Base-by-base conservation (phyloP, 1,284 basidiomycete species). In the Heterobasidion occidentale region DNA sequence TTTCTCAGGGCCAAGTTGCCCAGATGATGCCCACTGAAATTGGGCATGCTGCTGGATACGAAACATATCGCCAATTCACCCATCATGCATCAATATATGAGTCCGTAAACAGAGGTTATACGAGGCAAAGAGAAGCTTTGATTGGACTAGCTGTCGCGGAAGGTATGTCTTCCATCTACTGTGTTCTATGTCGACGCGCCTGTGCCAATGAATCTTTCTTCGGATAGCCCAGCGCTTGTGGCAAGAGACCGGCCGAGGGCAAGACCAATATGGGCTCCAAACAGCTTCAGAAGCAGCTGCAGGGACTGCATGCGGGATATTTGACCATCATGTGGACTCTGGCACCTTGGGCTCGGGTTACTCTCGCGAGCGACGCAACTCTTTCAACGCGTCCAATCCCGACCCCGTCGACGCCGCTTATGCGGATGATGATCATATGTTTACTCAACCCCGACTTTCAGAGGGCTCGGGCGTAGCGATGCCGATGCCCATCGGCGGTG, bases 11-110 rank as follows among this genome's bases (percentile, higher is more conserved):
- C 36, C 76, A 79, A 55, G 62, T 79, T 17, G 68, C 65, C 53
- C 65, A 66, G 35, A 72, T 83, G 71, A 60, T 68, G 7, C 77
- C 81, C 1, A 61, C 67, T 17, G 79, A 83, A 58, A 72, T 85
- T 15, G 83, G 83, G 0, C 77, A 82, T 62, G 83, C 83, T 11
- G 82, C 83, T 19, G 82, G 80, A 2, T 86, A 84, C 61, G 81
- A 84, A 64, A 80, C 81, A 1, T 80, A 80, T 65, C 74, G 80
- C 15, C 74, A 74, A 45, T 81, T 80, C 77, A 77, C 77, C 53
- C 73, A 78, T 59, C 77, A 83, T 57, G 72, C 68, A 36, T 71
- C 70, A 2, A 70, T 81, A 47, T 77, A 79, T 55, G 74, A 78
- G 52, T 77, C 77, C 38, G 59, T 81, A 9, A 73, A 74, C 56